phyloP scores from a whole-genome alignment of 495 filamentous ascomycete species.

The Daldinia caldariorum region DNA sequence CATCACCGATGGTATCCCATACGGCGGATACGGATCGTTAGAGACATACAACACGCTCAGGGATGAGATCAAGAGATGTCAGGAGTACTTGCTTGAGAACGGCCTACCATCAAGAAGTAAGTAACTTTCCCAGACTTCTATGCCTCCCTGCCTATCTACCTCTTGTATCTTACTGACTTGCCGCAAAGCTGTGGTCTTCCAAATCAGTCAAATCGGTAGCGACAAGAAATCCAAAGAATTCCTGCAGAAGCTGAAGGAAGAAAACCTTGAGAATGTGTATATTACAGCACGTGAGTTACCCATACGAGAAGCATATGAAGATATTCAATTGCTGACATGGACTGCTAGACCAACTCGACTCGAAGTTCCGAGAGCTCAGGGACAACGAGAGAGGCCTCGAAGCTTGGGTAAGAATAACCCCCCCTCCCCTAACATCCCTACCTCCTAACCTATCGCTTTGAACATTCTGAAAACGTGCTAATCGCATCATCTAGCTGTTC shows the following conservation, averaged over 20 bases:
- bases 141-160: no score
- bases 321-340: neutral
- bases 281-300: conserved; percentile 32
- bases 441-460: no score
- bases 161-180: conserved; percentile 1
- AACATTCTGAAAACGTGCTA: conserved; percentile 4
- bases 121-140: neutral
- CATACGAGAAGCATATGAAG: neutral
- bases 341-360: conserved; percentile 26
- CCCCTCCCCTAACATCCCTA: neutral
- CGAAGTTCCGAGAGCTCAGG: conserved; percentile 31
- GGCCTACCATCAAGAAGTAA: conserved; percentile 33
- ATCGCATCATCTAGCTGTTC: conserved; percentile 22
- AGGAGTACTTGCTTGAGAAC: conserved; percentile 27
- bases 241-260: conserved; percentile 30
- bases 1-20: conserved; percentile 34
- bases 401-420: conserved; percentile 25
- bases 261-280: conserved; percentile 38
- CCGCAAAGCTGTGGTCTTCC: conserved; percentile 35
- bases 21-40: conserved; percentile 11
- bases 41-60: conserved; percentile 27
- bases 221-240: conserved; percentile 28
- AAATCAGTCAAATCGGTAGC: conserved; percentile 39
- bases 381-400: conserved; percentile 36
- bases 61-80: conserved; percentile 30